Evolutionary conservation across 2,329 filamentous ascomycete species (phyloP), one percentile per base, ranked within the genome.

Genomic region (Cercospora citrullina): DNA sequence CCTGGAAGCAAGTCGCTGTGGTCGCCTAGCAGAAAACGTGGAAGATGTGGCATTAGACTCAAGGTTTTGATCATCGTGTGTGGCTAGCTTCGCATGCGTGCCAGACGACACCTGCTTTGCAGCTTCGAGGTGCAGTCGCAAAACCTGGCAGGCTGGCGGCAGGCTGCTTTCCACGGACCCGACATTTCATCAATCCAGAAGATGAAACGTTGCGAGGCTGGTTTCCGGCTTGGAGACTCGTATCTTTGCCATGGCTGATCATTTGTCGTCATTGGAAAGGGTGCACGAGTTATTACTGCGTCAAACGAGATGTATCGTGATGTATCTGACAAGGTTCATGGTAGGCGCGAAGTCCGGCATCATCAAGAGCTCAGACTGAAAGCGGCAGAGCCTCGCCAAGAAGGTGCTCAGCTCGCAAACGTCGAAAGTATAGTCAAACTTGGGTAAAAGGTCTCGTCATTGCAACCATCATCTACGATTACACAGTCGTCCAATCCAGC

Each of bases 41-140:
- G 60, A 18, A 62, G 9, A 23, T 36, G 66, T 66, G 68, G 66
- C 68, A 63, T 65, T 70, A 66, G 61, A 63, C 68, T 70, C 68
- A 68, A 68, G 64, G 68, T 70, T 70, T 48, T 30, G 51, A 12
- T 36, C 45, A 12, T 26, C 61, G 48, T 36, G 33, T 36, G 28
- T 23, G 45, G 42, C 39, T 31, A 23, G 48, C 30, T 59, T 64
- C 33, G 64, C 36, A 30, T 59, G 57, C 23, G 18, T 48, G n/a
- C 23, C 4, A 21, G 30, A 63, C 61, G 45, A 63, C 61, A 63
- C 61, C 45, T 63, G 61, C 42, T 55, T 31, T 18, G 14, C 21
- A 63, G 45, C 61, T 59, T 59, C 55, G 28, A 36, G 16, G 18
- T 30, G 55, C 55, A 59, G 48, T 10, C 48, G 48, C 48, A 30